These are phyloP conservation scores for Lindgomyces ingoldianus DNA, from an alignment of 495 filamentous ascomycete species.

Conservation along the genomic window DNA sequence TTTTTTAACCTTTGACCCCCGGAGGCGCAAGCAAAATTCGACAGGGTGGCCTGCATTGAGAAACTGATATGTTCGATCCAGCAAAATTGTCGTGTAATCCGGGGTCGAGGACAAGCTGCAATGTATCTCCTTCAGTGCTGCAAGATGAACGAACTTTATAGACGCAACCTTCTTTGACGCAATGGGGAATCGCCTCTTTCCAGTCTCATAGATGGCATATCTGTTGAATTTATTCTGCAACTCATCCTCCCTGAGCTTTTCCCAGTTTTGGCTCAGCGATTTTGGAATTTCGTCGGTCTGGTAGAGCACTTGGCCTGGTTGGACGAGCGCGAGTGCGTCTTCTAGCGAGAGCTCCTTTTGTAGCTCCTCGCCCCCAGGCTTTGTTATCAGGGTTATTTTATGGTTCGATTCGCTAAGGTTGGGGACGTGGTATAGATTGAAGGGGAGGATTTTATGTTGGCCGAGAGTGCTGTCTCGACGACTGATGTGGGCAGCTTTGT, in stretches of 20 bases:
- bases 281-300: not conserved
- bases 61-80: not conserved
- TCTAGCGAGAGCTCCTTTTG: constrained; percentile 3
- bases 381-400: not conserved
- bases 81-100: not conserved
- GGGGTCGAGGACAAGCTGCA: not conserved
- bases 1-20: not conserved
- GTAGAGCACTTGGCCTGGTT: constrained; percentile 11
- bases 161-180: not conserved
- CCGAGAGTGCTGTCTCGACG: constrained; percentile 7
- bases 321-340: not conserved
- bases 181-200: not conserved
- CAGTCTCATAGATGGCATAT: not conserved
- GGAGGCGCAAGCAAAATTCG: constrained; percentile 6
- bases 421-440: constrained; percentile 8
- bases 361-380: not conserved
- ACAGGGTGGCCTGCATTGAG: constrained; percentile 5
- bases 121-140: constrained; percentile 11
- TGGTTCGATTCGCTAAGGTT: not conserved
- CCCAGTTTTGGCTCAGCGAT: not conserved
- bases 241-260: constrained; percentile 3
- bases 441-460: constrained; percentile 15
- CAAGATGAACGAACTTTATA: not conserved
- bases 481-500: constrained; percentile 3
- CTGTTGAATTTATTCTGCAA: not conserved